Evolutionary conservation across 2,329 filamentous ascomycete genomes (phyloP), one percentile per base, ranked within the genome.

Genomic region (Fonsecaea erecta): DNA sequence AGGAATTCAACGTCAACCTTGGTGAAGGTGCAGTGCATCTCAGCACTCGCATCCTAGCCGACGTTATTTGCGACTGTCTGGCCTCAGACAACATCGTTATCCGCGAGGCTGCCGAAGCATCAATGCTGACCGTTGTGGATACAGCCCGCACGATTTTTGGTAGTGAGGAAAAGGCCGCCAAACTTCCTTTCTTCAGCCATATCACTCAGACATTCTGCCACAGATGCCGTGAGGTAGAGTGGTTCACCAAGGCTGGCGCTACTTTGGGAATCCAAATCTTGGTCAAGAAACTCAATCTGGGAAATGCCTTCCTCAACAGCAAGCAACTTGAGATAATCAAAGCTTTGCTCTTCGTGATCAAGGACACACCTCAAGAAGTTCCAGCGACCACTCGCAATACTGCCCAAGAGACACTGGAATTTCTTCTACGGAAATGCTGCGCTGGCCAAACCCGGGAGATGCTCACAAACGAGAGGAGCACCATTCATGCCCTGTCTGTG

Each of bases 171-270:
- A 85, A 90, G 60, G 88, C 93, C 34, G 87, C 91, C 35, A 88
- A 88, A 62, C 83, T 99, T 8, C 87, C 90, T 0, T 92, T 99
- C 77, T 99, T 99, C 79, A 85, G 84, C 64, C 89, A 94, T 73
- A 83, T 99, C 5, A 89, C 90, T 43, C 90, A 88, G 66, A 89
- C 88, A 0, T 97, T 98, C 75, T 95, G 92, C 72, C 95, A 99
- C 75, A 93, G 92, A 70, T 99, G 95, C 76, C 93, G 97, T 73
- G 93, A 95, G 73, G 94, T 99, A 76, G 95, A 99, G 73, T 99
- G 96, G 95, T 99, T 97, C 74, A 93, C 93, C 59, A 99, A 99
- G 78, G 91, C 93, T 40, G 95, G 94, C 55, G 95, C 95, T 43
- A 93, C 91, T 60, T 81, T 94, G 21, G 96, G 96, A 62, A 97